Evolutionary conservation across 2,329 filamentous ascomycete genomes (phyloP).

Genomic region (Fulvia fulva): DNA sequence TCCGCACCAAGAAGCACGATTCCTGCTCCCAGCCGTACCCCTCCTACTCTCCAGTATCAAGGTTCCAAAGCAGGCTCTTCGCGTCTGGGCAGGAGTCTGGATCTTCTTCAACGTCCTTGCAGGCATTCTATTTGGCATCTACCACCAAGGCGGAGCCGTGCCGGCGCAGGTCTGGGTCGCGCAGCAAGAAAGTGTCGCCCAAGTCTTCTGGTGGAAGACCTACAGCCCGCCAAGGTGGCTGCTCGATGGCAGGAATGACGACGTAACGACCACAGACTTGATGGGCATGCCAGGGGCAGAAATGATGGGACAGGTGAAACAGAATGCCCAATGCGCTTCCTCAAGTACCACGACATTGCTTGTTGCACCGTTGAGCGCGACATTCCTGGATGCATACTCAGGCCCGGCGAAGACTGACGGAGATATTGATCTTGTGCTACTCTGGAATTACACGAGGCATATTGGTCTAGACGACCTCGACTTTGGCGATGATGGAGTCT

Average conservation of each 20-base stretch:
- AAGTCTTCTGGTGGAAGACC: constrained; percentile 81
- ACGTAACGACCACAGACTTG: constrained; percentile 66
- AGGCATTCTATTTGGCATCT: constrained; percentile 71
- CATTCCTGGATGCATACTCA: constrained; percentile 59
- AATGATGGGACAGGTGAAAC: constrained; percentile 57
- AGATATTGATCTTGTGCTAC: constrained; percentile 56
- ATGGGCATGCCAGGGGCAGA: constrained; percentile 65
- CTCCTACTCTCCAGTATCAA: constrained; percentile 71
- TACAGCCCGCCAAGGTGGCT: constrained; percentile 80
- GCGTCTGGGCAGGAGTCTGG: constrained; percentile 46
- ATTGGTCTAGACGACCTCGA: constrained; percentile 77
- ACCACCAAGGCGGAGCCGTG: constrained; percentile 75
- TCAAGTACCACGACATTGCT: constrained; percentile 49
- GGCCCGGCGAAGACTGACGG: constrained; percentile 12
- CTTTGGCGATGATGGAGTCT: constrained; percentile 71
- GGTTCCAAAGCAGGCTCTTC: constrained; percentile 52
- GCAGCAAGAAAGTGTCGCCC: constrained; percentile 61
- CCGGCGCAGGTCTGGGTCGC: constrained; percentile 72
- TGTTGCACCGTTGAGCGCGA: constrained; percentile 69
- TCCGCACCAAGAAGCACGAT: constrained; percentile 76
- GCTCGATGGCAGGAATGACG: constrained; percentile 68
- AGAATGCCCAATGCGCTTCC: constrained; percentile 60
- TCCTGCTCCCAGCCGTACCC: constrained; percentile 70
- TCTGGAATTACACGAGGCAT: constrained; percentile 66
- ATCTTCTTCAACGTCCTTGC: constrained; percentile 65